phyloP scores from a whole-genome alignment of 176 grass and related monocot genomes.

The Alopecurus myosuroides region DNA sequence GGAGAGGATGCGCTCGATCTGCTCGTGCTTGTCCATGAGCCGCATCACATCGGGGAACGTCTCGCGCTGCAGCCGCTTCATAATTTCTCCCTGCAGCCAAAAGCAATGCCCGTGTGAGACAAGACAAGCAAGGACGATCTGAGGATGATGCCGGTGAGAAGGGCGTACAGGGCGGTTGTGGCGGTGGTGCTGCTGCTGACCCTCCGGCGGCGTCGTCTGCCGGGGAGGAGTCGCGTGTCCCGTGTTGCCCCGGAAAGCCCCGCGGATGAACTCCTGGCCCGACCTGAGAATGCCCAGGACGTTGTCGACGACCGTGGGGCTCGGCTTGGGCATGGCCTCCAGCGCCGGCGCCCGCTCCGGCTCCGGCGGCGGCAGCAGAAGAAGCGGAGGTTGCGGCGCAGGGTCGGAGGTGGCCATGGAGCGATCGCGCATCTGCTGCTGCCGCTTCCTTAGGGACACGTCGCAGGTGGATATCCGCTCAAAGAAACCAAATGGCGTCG shows the following conservation, averaged over 20 bases:
- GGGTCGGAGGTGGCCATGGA: conserved; percentile 36
- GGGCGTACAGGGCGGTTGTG: conserved; percentile 21
- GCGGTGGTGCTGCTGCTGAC: neutral
- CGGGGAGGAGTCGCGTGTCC: neutral
- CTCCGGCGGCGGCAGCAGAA: neutral
- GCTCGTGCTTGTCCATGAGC: conserved; percentile 56
- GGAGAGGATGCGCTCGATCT: conserved; percentile 54
- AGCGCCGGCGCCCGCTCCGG: neutral
- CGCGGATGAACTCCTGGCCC: conserved; percentile 29
- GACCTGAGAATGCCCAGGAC: conserved; percentile 34
- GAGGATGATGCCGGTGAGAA: neutral
- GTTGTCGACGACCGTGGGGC: conserved; percentile 5
- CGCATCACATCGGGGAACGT: conserved; percentile 58
- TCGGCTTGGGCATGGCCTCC: neutral
- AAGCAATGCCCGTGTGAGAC: neutral
- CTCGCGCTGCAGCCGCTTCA: conserved; percentile 69
- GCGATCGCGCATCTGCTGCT: neutral
- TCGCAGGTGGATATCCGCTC: neutral
- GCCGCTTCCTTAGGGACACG: neutral
- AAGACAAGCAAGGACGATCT: neutral
- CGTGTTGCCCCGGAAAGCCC: conserved; percentile 21
- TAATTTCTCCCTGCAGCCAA: conserved; percentile 44
- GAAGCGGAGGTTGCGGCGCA: neutral
- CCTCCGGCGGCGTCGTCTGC: neutral
- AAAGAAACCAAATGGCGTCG: conserved; percentile 6